Base-by-base conservation (phyloP, 164 flowering plant species). In the Liquidambar formosana region DNA sequence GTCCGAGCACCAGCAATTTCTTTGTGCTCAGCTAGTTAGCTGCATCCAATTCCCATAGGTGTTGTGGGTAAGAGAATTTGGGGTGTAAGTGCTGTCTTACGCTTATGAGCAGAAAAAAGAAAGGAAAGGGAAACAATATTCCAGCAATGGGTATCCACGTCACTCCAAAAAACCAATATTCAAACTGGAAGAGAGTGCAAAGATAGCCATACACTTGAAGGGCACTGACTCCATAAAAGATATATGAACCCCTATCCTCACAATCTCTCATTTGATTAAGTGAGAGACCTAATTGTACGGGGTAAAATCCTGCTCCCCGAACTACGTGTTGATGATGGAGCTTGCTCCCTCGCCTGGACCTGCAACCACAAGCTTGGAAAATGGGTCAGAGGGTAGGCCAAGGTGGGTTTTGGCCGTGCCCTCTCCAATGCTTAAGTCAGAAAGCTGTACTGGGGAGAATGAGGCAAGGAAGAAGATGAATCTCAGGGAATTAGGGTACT, bases 141-240 rank as follows among this genome's bases (percentile, higher is more conserved):
- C 85, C 85, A 23, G 74, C 81, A 19, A 74, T 59, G 0, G 85
- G 85, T 65, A 82, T 78, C 85, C 85, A 82, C 56, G 80, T 73
- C 6, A 77, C n/a, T 26, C 80, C 80, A 22, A 65, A 77, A 46
- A 77, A 77, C 9, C 80, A 71, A 46, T 83, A 83, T 3, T 52
- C 66, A 16, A 80, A 43, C 74, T 83, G 86, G 74, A 80, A 75
- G 1, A 72, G 9, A 0, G 86, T 83, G n/a, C n/a, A 52, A 83
- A 80, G 48, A 33, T 46, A 0, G 72, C 65, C 8, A 83, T 83
- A 63, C 64, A 63, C 60, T 78, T 80, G 81, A 80, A 80, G 52
- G 85, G 85, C 44, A 89, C 94, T 22, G 83, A 75, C 80, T 86
- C 91, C 72, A 89, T 85, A 69, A 79, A 87, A 8, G 90, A 89